phyloP scores from a whole-genome alignment of 2,329 filamentous ascomycete species.

The Curvularia eragrostidis region DNA sequence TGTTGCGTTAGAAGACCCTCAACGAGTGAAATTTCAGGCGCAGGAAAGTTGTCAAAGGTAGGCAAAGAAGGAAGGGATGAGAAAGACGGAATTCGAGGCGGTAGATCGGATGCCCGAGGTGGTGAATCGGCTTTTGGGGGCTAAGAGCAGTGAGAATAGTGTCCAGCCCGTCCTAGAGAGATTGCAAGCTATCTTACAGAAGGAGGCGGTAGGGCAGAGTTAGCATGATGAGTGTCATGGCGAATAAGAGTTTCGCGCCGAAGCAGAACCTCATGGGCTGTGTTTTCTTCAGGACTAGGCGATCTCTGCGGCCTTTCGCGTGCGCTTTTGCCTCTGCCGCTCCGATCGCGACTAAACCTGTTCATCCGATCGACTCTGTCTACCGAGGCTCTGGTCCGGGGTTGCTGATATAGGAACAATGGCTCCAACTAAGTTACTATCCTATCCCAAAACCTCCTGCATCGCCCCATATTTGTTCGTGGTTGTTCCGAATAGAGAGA shows the following conservation, averaged over 20 bases:
- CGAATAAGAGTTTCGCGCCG: not conserved
- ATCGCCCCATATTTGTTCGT: not conserved
- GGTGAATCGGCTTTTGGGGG: not conserved
- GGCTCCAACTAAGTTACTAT: not conserved
- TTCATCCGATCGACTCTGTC: not conserved
- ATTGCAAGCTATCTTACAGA: not conserved
- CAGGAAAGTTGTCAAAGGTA: not conserved
- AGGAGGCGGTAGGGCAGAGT: not conserved
- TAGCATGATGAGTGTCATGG: not conserved
- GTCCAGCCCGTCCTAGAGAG: too few species aligned
- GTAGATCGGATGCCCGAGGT: not conserved
- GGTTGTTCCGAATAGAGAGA: not conserved
- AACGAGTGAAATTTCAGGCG: not conserved
- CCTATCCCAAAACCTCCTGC: not conserved
- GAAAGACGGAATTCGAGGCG: not conserved
- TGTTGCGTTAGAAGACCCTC: not conserved
- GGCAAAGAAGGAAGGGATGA: not conserved
- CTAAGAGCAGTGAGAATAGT: not conserved
- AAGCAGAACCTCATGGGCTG: not conserved
- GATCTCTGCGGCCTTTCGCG: not conserved
- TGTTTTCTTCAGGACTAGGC: not conserved
- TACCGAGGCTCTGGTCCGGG: not conserved
- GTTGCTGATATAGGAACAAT: not conserved
- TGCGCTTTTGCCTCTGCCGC: too few species aligned
- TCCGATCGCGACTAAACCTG: not conserved